phyloP scores from a whole-genome alignment of 345 rosid species.

The Melaleuca quinquenervia region DNA sequence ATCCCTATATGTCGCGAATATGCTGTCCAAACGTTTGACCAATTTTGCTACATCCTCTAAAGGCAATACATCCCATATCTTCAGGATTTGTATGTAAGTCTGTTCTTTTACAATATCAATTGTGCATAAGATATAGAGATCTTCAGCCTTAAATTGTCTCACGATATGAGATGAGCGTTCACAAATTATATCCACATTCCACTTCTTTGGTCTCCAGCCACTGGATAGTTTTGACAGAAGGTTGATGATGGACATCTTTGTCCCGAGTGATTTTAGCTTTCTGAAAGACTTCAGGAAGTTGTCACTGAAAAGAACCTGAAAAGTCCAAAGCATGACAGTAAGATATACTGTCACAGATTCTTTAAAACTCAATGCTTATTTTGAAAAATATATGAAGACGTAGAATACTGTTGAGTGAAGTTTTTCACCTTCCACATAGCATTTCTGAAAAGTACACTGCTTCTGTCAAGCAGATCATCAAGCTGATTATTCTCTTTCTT shows the following conservation, averaged over 20 bases:
- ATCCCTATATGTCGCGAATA: conserved; percentile 21
- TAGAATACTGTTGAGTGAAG: background rate
- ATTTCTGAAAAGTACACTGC: conserved; percentile 18
- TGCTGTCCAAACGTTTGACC: conserved; percentile 29
- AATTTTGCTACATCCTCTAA: conserved; percentile 20
- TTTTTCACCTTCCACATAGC: conserved; percentile 38
- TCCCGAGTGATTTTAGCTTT: conserved; percentile 14
- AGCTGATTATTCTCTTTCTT: conserved; percentile 28
- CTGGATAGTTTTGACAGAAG: conserved; percentile 22
- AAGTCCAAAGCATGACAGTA: background rate
- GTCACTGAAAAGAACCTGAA: conserved; percentile 41
- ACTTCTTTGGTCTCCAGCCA: conserved; percentile 46
- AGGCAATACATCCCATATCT: conserved; percentile 46
- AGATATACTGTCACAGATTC: background rate
- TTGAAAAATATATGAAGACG: background rate
- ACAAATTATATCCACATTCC: conserved; percentile 15
- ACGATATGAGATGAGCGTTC: conserved; percentile 20
- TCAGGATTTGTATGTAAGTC: conserved; percentile 28
- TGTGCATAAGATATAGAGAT: conserved; percentile 25
- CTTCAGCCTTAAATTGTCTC: conserved; percentile 32
- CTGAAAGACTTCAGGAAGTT: conserved; percentile 35
- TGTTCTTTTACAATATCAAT: conserved; percentile 23
- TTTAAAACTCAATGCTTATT: background rate
- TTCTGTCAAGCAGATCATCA: conserved; percentile 24
- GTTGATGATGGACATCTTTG: conserved; percentile 12